A percentile compares a stretch with the other conserved stretches of the same genome.
These are phyloP conservation scores for Dactylellina cionopaga DNA, from an alignment of 2,329 filamentous ascomycete genomes.

Conservation along the genomic window DNA sequence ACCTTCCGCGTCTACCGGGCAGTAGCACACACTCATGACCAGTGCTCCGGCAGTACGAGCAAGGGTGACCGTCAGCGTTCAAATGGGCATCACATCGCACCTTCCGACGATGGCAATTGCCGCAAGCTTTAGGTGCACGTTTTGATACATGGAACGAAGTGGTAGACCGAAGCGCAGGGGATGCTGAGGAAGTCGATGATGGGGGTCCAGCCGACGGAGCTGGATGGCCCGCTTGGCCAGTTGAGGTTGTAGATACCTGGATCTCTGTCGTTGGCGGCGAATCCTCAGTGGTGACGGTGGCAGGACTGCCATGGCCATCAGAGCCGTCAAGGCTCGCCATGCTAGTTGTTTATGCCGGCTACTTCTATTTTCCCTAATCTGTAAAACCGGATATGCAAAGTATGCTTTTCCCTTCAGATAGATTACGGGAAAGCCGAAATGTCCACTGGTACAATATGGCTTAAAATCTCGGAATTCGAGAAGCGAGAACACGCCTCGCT, in stretches of 20 bases:
- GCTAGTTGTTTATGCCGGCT: slow-evolving; percentile 11
- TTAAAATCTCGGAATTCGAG: slow-evolving; percentile 49
- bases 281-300: slow-evolving; percentile 34
- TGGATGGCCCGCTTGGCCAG: slow-evolving; percentile 3
- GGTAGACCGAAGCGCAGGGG: slow-evolving; percentile 34
- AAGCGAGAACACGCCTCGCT: slow-evolving; percentile 37
- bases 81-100: slow-evolving; percentile 49
- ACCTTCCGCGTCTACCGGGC: slow-evolving; percentile 50
- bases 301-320: slow-evolving; percentile 43
- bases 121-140: slow-evolving; percentile 50
- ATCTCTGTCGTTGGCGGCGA: slow-evolving; percentile 14
- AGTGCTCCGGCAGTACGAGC: slow-evolving; percentile 50
- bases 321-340: slow-evolving; percentile 53
- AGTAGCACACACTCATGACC: slow-evolving; percentile 48
- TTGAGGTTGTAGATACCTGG: not conserved
- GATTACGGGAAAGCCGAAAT: slow-evolving; percentile 42
- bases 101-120: slow-evolving; percentile 50
- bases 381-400: slow-evolving; percentile 27
- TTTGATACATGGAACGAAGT: slow-evolving; percentile 49
- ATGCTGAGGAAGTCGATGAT: slow-evolving; percentile 20
- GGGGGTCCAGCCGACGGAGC: not conserved
- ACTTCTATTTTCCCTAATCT: slow-evolving; percentile 16
- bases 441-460: slow-evolving; percentile 49
- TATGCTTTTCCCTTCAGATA: slow-evolving; percentile 6
- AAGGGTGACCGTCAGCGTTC: slow-evolving; percentile 47